These are phyloP conservation scores for Tetramitus jugosus DNA, from an alignment of 208 protist species.

Conservation along the genomic window DNA sequence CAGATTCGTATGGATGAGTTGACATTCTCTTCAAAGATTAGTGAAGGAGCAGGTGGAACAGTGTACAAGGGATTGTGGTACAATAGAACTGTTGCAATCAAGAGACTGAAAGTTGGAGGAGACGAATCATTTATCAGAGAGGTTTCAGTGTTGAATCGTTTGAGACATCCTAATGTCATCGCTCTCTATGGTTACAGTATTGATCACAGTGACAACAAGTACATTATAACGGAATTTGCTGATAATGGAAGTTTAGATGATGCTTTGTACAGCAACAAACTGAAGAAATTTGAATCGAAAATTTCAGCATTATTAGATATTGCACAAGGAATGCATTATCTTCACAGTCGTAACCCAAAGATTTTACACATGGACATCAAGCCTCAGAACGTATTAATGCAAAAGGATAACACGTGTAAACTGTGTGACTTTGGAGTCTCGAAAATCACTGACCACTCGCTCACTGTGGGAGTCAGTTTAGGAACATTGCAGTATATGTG, in stretches of 20 bases:
- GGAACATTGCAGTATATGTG: constrained; percentile 3
- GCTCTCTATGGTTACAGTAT: too few species aligned
- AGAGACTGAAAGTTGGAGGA: not conserved
- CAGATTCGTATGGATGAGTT: not conserved
- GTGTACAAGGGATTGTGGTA: not conserved
- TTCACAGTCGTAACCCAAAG: not conserved
- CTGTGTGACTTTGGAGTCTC: not conserved
- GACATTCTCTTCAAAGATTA: not conserved
- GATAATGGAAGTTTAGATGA: not conserved
- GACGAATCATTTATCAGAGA: not conserved
- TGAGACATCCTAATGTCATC: not conserved
- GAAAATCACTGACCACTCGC: not conserved
- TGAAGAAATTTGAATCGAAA: not conserved
- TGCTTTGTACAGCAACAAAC: not conserved
- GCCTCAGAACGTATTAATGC: not conserved
- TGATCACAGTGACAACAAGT: not conserved
- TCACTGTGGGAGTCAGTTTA: not conserved
- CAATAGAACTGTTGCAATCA: not conserved
- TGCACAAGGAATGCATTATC: not conserved
- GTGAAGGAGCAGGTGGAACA: not conserved
- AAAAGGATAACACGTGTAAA: not conserved
- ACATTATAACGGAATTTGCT: not conserved
- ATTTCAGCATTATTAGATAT: not conserved
- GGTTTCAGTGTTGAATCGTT: not conserved
- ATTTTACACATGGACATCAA: not conserved